Conservation (phyloP, 2,329 filamentous ascomycete species). For the Nemania diffusa region DNA sequence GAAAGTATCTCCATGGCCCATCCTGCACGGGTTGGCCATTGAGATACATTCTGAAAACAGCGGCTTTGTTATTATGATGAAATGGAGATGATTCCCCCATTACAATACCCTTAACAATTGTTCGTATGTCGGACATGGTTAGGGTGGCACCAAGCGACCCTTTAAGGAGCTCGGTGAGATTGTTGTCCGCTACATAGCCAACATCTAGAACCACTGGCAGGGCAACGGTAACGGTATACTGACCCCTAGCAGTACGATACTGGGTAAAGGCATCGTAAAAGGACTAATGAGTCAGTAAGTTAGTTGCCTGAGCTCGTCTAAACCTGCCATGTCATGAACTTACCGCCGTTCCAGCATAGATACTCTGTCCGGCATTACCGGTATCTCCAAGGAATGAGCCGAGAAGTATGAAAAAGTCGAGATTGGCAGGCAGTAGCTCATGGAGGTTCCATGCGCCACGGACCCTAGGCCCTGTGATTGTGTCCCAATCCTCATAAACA, state of each 20-base stretch:
- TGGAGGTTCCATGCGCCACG: slow-evolving; percentile 31
- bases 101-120: slow-evolving; percentile 30
- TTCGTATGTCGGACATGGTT: slow-evolving; percentile 31
- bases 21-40: slow-evolving; percentile 7
- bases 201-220: slow-evolving; percentile 39
- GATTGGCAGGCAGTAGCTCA: slow-evolving; percentile 23
- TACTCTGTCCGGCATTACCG: slow-evolving; percentile 43
- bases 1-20: slow-evolving; percentile 26
- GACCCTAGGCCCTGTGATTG: slow-evolving; percentile 6
- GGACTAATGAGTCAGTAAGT: slow-evolving; percentile 14
- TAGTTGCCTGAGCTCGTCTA: neutral
- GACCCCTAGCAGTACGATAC: slow-evolving; percentile 32
- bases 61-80: slow-evolving; percentile 18
- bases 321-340: neutral
- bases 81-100: slow-evolving; percentile 24
- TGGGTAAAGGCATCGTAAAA: slow-evolving; percentile 46
- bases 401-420: slow-evolving; percentile 48
- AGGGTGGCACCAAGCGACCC: slow-evolving; percentile 32
- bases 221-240: slow-evolving; percentile 29
- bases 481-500: slow-evolving; percentile 23
- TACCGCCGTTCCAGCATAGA: slow-evolving; percentile 44
- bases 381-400: slow-evolving; percentile 36
- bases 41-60: slow-evolving; percentile 7
- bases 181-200: slow-evolving; percentile 34
- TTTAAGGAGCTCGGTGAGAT: slow-evolving; percentile 25